Base-by-base conservation (phyloP, 1,284 basidiomycete genomes). In the Paramarasmius palmivorus region DNA sequence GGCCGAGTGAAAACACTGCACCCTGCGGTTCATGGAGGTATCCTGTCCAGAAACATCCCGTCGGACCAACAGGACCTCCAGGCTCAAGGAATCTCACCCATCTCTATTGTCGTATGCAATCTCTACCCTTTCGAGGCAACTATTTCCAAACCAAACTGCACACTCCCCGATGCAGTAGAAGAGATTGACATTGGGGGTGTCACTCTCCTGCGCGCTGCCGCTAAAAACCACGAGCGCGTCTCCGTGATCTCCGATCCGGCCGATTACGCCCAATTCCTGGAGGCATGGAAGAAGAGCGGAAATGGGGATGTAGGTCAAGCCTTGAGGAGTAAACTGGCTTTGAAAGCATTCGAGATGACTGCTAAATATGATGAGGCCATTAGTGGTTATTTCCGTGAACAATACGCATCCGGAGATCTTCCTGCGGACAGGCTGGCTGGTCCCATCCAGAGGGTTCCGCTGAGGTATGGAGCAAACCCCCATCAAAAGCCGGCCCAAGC, bases 181-280 rank as follows among this genome's bases (percentile, higher is more conserved):
- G 97, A 99, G 75, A 92, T 99, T 63, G 97, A 99, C 73, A 99
- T 99, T 60, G 97, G 97, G 5, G 97, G 97, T 45, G 97, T 99
- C 39, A 99, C 97, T 2, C 88, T 99, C 22, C 86, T 99, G 49
- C 92, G 97, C 53, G 97, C 97, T 6, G 97, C 95, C 4, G 97
- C 97, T 55, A 99, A 99, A 77, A 99, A 99, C 75, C 97, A 99
- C 75, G 90, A 84, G 57, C 91, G 95, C 49, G 93, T 96, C 20
- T 90, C 89, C 26, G 89, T 99, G 56, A 81, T 99, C 53, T 97
- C 92, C 49, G 94, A 97, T 68, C 97, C 97, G 12, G 74, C 81
- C n/a, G 97, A 99, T 73, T 99, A 99, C 70, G 70, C 79, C 47
- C 79, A 83, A 55, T 97, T 98, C 73, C 72, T 98, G 49, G 73